Conservation (phyloP, 139 green algal species). For the Pleodorina starrii region DNA sequence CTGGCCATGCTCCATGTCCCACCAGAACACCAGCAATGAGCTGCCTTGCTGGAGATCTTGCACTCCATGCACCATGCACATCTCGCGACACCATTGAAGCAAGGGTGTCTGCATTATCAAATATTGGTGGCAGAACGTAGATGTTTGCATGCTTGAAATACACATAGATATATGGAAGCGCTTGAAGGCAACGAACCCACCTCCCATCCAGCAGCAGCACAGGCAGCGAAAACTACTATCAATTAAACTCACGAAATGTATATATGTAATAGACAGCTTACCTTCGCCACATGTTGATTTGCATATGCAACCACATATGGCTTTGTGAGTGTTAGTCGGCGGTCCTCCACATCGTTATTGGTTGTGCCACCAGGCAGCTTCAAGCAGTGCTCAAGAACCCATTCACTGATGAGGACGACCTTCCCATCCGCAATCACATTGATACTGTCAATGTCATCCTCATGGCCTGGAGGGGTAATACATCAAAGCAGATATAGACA, state of each 20-base stretch:
- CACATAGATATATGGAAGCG: background rate
- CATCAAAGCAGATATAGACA: too few species aligned
- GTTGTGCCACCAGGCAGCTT: too few species aligned
- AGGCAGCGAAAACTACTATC: background rate
- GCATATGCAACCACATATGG: background rate
- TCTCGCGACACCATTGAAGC: background rate
- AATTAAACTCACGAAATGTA: too few species aligned
- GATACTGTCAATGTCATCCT: slow-evolving; percentile 14
- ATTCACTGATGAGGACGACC: slow-evolving; percentile 15
- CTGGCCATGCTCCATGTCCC: background rate
- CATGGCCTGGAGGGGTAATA: slow-evolving; percentile 31
- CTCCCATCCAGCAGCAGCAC: background rate
- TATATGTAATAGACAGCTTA: too few species aligned
- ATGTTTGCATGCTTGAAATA: background rate
- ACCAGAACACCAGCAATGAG: slow-evolving; percentile 35
- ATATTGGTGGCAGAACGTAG: background rate
- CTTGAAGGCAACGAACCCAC: background rate
- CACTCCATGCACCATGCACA: background rate
- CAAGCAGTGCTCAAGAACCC: slow-evolving; percentile 38
- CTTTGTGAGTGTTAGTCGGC: background rate
- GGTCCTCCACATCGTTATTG: background rate
- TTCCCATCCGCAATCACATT: background rate
- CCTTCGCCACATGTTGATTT: background rate
- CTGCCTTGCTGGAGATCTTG: background rate
- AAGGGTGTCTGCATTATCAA: slow-evolving; percentile 12